phyloP scores from a whole-genome alignment of 305 asterid genomes.

The Galium porrigens region DNA sequence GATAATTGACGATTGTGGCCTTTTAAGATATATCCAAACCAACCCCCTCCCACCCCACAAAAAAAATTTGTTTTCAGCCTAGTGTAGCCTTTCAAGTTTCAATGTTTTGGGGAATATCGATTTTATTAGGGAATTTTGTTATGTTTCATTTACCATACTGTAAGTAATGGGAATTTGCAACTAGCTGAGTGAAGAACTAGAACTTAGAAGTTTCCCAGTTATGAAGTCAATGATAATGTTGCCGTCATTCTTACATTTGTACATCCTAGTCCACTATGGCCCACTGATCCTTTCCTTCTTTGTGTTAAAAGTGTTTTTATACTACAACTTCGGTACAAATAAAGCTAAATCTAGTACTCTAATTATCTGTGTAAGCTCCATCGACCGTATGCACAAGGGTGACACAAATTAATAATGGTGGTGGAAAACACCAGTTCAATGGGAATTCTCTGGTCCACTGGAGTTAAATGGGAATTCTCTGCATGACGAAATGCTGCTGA shows the following conservation, averaged over 20 bases:
- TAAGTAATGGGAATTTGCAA: no score
- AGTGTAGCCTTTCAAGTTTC: no score
- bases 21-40: no score
- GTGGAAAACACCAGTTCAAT: not conserved
- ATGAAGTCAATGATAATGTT: not conserved
- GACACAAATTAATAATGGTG: not conserved
- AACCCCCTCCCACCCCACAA: no score
- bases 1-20: not conserved
- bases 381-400: not conserved
- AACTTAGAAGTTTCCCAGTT: not conserved
- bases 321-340: not conserved
- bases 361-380: not conserved
- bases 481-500: not conserved
- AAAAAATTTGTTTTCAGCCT: no score
- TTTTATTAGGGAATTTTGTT: no score
- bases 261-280: not conserved
- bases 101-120: no score
- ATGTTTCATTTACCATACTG: no score
- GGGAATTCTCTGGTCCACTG: not conserved
- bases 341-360: not conserved
- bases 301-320: constrained; percentile 6
- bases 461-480: not conserved
- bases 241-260: not conserved
- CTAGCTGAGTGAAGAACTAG: no score
- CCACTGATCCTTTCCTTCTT: not conserved